phyloP scores from a whole-genome alignment of 2,329 filamentous ascomycete species.

The Verticillium alfalfae region DNA sequence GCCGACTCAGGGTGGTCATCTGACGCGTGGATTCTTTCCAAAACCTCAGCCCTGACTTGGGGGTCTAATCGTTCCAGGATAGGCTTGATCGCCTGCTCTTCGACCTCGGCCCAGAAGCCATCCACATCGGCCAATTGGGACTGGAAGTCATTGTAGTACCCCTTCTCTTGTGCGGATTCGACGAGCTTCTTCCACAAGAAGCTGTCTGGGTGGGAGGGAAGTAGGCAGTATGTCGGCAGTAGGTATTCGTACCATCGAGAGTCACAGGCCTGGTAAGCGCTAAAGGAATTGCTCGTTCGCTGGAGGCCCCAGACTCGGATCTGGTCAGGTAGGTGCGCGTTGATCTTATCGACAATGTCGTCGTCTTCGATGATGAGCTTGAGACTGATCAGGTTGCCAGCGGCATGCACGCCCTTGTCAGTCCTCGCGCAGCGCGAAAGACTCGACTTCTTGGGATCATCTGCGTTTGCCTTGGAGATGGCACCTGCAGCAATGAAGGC shows the following conservation, averaged over 20 bases:
- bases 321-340: conserved; percentile 74
- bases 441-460: conserved; percentile 94
- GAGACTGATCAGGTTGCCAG: conserved; percentile 88
- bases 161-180: conserved; percentile 69
- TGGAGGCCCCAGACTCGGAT: conserved; percentile 95
- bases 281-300: conserved; percentile 84
- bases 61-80: conserved; percentile 59
- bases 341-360: conserved; percentile 86
- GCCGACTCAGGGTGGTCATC: conserved; percentile 16
- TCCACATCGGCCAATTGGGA: conserved; percentile 70
- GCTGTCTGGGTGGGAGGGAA: conserved; percentile 86
- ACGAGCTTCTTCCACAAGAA: conserved; percentile 78
- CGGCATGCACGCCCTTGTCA: conserved; percentile 95
- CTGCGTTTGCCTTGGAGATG: conserved; percentile 93
- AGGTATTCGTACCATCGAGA: conserved; percentile 97
- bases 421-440: conserved; percentile 91
- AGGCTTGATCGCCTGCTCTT: conserved; percentile 74
- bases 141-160: conserved; percentile 63
- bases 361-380: conserved; percentile 94
- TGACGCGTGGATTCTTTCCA: conserved; percentile 51
- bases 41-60: conserved; percentile 55
- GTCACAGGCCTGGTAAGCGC: conserved; percentile 90
- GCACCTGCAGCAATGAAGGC: conserved; percentile 88
- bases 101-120: conserved; percentile 76
- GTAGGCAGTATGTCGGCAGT: conserved; percentile 85